Conservation (phyloP, 257 asterid species). For the Solanum rostratum region DNA sequence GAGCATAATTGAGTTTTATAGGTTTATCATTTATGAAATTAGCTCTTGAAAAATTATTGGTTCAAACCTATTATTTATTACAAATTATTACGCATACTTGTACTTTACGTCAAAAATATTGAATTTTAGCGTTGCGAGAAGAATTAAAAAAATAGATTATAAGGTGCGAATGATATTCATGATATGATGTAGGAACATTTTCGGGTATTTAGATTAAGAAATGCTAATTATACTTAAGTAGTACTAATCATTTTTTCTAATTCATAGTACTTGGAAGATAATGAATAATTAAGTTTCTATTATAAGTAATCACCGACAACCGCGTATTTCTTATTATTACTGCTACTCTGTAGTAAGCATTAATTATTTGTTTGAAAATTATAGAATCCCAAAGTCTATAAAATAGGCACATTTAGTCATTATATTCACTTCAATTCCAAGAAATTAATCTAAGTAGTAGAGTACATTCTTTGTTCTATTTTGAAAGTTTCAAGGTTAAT, state of each 20-base stretch:
- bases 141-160: not conserved
- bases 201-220: not conserved
- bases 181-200: not conserved
- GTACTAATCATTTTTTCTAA: not conserved
- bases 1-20: too few species aligned
- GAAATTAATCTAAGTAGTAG: not conserved
- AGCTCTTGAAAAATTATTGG: not conserved
- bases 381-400: constrained; percentile 10
- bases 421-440: not conserved
- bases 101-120: not conserved
- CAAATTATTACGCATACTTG: not conserved
- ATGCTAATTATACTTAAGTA: not conserved
- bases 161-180: not conserved
- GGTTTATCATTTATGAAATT: too few species aligned
- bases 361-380: not conserved
- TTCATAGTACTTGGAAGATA: not conserved
- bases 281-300: not conserved
- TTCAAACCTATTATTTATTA: not conserved
- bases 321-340: constrained; percentile 13
- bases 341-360: not conserved
- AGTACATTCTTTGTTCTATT: not conserved
- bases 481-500: not conserved
- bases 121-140: not conserved
- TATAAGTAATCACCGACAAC: constrained; percentile 40
- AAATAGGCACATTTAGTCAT: not conserved